Evolutionary conservation across 177 flowering plant genomes (phyloP).

Genomic region (Vitis hybrid): DNA sequence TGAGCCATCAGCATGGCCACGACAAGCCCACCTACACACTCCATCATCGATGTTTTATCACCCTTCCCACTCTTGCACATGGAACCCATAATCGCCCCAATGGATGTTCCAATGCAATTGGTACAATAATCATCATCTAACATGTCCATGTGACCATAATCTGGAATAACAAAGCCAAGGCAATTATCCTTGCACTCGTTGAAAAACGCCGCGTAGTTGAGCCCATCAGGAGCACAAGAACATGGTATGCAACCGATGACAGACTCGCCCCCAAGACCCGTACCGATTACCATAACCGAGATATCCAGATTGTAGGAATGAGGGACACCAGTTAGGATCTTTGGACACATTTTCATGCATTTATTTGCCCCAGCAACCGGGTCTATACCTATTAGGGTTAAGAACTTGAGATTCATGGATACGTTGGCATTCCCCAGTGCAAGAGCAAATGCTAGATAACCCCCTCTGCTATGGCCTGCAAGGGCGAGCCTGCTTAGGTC

Average conservation of each 20-base stretch:
- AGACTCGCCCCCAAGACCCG: slow-evolving; percentile 13
- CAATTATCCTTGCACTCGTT: slow-evolving; percentile 5
- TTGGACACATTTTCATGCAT: neutral
- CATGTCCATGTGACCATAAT: slow-evolving; percentile 22
- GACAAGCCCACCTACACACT: slow-evolving; percentile 17
- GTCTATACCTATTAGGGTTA: slow-evolving; percentile 15
- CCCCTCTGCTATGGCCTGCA: slow-evolving; percentile 60
- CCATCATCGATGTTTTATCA: slow-evolving; percentile 6
- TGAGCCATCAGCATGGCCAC: slow-evolving; percentile 4
- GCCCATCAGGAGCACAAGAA: slow-evolving; percentile 13
- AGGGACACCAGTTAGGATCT: slow-evolving; percentile 14
- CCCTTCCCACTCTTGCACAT: slow-evolving; percentile 2
- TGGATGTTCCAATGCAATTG: too few relatives aligned
- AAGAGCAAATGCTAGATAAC: slow-evolving; percentile 39
- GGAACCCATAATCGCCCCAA: too few relatives aligned
- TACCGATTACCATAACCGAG: slow-evolving; percentile 24
- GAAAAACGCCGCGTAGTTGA: slow-evolving; percentile 10
- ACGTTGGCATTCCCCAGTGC: slow-evolving; percentile 18
- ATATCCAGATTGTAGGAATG: slow-evolving; percentile 2
- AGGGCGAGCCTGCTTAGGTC: slow-evolving; percentile 32
- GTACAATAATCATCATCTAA: slow-evolving; percentile 10
- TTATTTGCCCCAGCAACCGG: slow-evolving; percentile 15
- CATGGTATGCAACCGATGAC: too few relatives aligned
- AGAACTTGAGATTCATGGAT: neutral
- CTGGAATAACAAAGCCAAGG: slow-evolving; percentile 7